These are phyloP conservation scores for Vigna radiata DNA, from an alignment of 306 rosid genomes.

Conservation along the genomic window DNA sequence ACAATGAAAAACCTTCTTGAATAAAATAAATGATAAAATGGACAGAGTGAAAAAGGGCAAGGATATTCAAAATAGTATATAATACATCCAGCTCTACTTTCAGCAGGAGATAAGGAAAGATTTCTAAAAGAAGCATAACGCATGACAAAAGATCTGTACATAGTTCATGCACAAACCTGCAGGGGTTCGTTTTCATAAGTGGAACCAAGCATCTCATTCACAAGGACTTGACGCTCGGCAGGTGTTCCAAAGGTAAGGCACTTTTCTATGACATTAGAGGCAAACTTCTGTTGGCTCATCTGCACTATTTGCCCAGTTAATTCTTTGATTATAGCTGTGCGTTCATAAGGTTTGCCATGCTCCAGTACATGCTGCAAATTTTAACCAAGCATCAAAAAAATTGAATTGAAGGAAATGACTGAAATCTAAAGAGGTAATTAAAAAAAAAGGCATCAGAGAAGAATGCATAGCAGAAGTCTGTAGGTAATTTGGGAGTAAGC, in stretches of 20 bases:
- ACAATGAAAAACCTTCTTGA: neutral
- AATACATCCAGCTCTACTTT: neutral
- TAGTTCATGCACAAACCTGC: conserved; percentile 65
- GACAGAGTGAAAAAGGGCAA: neutral
- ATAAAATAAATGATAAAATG: neutral
- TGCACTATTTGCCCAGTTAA: conserved; percentile 91
- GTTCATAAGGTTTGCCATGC: conserved; percentile 95
- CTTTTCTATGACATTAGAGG: conserved; percentile 93
- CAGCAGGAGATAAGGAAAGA: neutral
- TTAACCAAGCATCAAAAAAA: conserved; percentile 16
- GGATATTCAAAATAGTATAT: neutral
- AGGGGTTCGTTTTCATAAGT: conserved; percentile 96
- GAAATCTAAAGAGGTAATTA: neutral
- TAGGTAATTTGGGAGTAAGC: neutral
- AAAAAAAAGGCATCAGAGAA: neutral
- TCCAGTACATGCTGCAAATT: conserved; percentile 85
- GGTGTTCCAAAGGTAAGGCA: conserved; percentile 90
- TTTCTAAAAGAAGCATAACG: neutral
- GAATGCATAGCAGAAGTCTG: neutral
- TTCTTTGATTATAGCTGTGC: conserved; percentile 81
- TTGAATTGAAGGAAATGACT: neutral
- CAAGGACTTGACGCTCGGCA: conserved; percentile 77
- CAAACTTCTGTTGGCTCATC: conserved; percentile 99
- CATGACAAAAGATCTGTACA: neutral
- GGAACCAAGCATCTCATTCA: conserved; percentile 94